These are phyloP conservation scores for Zea luxurians DNA, from an alignment of 176 grass and related monocot genomes.

Conservation along the genomic window DNA sequence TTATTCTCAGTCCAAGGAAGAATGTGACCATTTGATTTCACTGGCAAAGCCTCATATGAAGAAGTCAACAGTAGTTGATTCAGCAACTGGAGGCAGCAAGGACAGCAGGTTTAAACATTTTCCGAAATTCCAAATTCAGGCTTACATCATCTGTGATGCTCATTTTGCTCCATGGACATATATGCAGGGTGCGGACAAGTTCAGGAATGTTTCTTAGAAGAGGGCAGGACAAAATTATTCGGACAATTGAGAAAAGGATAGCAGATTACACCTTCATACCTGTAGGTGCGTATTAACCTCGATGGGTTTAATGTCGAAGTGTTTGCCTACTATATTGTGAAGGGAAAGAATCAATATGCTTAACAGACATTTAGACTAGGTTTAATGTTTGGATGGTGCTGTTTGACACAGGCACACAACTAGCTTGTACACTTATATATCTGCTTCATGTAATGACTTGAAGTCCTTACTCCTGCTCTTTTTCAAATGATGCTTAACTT, in stretches of 20 bases:
- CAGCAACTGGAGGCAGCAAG: conserved; percentile 71
- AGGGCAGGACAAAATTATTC: conserved; percentile 77
- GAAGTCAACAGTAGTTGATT: conserved; percentile 93
- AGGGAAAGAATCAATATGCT: neutral
- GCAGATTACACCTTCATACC: conserved; percentile 95
- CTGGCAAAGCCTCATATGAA: conserved; percentile 85
- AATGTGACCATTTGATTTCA: conserved; percentile 88
- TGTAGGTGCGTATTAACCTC: conserved; percentile 53
- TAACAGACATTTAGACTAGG: neutral
- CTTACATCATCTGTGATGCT: conserved; percentile 7
- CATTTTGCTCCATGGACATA: conserved; percentile 11
- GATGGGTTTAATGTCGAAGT: conserved; percentile 16
- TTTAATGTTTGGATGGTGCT: conserved; percentile 6
- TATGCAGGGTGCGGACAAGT: conserved; percentile 83
- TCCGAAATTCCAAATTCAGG: conserved; percentile 14
- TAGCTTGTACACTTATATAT: neutral
- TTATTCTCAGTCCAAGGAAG: conserved; percentile 84
- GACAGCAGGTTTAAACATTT: conserved; percentile 78
- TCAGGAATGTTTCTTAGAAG: conserved; percentile 95
- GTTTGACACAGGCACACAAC: conserved; percentile 22
- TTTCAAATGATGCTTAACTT: conserved; percentile 3
- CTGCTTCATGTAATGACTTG: neutral
- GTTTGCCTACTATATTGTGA: neutral
- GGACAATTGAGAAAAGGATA: conserved; percentile 91
- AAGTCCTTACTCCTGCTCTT: neutral